Base-by-base conservation (phyloP, 805 yeast species). In the Cyberlindnera nakhonratchasimensis region DNA sequence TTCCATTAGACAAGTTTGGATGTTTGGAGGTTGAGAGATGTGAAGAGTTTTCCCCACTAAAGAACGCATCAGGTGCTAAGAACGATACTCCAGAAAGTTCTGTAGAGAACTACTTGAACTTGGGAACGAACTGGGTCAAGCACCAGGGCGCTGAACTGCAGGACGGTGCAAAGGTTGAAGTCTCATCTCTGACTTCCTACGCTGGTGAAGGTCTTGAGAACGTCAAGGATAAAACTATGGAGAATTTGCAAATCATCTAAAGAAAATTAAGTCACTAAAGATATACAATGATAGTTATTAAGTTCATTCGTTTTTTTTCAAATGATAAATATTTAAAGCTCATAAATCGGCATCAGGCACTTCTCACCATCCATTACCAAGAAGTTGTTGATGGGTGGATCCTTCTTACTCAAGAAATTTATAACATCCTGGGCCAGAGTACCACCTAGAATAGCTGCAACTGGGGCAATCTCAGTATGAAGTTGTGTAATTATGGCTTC, bases 21-120 rank as follows among this genome's bases (percentile, higher is more conserved):
- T 86, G 95, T 60, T 72, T 93, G 44, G 99, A 93, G 67, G 99
- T 93, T 18, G 84, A 77, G 29, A 79, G 99, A 62, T 49, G 67
- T 4, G 80, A 79, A 45, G 99, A 93, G 64, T 93, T 93, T 59
- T 83, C 96, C 16, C 99, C 99, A 3, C 75, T 93, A 64, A 93
- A 93, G 59, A 93, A 93, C 64, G 95, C 87, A 2, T 79, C 83
- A 12, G 95, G 89, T 17, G 74, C 95, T n/a, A 68, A 71, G 18
- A 80, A 77, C 56, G 97, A 91, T 65, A 82, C 87, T 37, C 95
- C 97, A 22, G 84, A 79, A 48, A 81, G 96, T 2, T 86, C 96
- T 50, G 75, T 82, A 46, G 62, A 56, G 4, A 82, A 83, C 52
- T 77, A 79, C 48, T 66, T 90, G 53, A 63, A 66, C 28, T 73